phyloP scores from a whole-genome alignment of 1,284 basidiomycete species.

The Rhodotorula sp. region DNA sequence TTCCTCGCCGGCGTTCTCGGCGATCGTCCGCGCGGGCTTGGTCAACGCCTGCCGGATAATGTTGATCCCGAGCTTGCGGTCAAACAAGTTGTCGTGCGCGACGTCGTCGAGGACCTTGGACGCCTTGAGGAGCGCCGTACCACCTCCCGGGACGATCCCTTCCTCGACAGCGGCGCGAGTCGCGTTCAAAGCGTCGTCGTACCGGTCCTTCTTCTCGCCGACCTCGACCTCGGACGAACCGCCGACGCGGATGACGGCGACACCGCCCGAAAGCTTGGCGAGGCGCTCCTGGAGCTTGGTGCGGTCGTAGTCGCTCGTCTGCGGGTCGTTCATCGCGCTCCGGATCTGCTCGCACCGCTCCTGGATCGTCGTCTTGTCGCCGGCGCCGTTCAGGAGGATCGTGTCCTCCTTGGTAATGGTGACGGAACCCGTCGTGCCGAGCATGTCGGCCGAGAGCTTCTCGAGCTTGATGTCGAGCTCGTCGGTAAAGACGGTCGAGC shows the following conservation, averaged over 20 bases:
- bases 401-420: constrained; percentile 99
- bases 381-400: constrained; percentile 90
- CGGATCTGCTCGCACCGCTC: constrained; percentile 95
- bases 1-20: constrained; percentile 94
- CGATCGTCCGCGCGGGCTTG: constrained; percentile 75
- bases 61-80: constrained; percentile 92
- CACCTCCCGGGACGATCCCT: constrained; percentile 94
- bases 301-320: constrained; percentile 90
- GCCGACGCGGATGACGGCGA: constrained; percentile 97
- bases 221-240: constrained; percentile 94
- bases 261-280: constrained; percentile 92
- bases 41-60: constrained; percentile 88
- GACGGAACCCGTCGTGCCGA: constrained; percentile 86
- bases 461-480: constrained; percentile 98
- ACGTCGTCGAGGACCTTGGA: constrained; percentile 75
- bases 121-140: constrained; percentile 69
- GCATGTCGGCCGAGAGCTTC: constrained; percentile 80
- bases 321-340: constrained; percentile 72
- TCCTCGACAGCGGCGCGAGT: constrained; percentile 97
- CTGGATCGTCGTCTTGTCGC: constrained; percentile 78
- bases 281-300: constrained; percentile 95
- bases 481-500: constrained; percentile 95
- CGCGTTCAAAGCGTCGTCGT: constrained; percentile 95
- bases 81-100: constrained; percentile 79
- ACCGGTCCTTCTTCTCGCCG: constrained; percentile 98